Percentiles rank a stretch among this genome's conserved stretches.
Evolutionary conservation across 2,329 filamentous ascomycete species (phyloP).

Genomic region (Blastomyces parvus): DNA sequence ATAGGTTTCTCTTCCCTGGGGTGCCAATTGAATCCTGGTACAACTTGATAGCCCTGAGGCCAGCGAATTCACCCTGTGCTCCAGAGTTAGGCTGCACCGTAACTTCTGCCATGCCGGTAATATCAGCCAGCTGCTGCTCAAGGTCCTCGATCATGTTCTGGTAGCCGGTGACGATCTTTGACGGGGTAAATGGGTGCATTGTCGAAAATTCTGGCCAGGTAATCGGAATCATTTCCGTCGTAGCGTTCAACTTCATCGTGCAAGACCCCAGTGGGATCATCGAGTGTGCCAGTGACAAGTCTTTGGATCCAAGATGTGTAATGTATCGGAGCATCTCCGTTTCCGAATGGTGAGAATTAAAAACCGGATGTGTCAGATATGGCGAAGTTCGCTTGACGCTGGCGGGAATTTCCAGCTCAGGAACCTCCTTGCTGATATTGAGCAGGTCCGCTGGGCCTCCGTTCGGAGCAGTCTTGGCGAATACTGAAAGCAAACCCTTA

Average conservation of each 20-base stretch:
- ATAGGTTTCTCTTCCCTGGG: slow-evolving; percentile 66
- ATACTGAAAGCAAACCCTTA: slow-evolving; percentile 48
- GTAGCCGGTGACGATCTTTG: slow-evolving; percentile 58
- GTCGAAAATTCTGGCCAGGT: slow-evolving; percentile 66
- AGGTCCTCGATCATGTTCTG: slow-evolving; percentile 59
- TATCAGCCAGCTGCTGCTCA: slow-evolving; percentile 64
- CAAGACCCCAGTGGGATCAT: slow-evolving; percentile 97
- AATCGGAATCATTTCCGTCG: slow-evolving; percentile 83
- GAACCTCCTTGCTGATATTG: slow-evolving; percentile 27
- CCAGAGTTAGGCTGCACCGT: slow-evolving; percentile 93
- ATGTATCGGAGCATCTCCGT: slow-evolving; percentile 93
- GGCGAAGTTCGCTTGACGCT: slow-evolving; percentile 59
- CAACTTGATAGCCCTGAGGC: slow-evolving; percentile 76
- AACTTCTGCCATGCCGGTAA: slow-evolving; percentile 83
- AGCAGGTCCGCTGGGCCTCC: slow-evolving; percentile 21
- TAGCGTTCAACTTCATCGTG: slow-evolving; percentile 96
- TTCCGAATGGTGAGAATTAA: slow-evolving; percentile 91
- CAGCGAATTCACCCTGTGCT: slow-evolving; percentile 89
- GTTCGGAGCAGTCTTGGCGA: slow-evolving; percentile 39
- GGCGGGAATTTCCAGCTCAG: slow-evolving; percentile 37
- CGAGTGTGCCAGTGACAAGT: slow-evolving; percentile 85
- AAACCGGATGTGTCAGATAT: slow-evolving; percentile 82
- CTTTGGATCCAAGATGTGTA: slow-evolving; percentile 84
- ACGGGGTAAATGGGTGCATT: slow-evolving; percentile 70
- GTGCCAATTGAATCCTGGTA: slow-evolving; percentile 62